Percentiles rank a stretch among this genome's conserved stretches.
Evolutionary conservation across 495 filamentous ascomycete species (phyloP).

Genomic region (Monascus purpureus): DNA sequence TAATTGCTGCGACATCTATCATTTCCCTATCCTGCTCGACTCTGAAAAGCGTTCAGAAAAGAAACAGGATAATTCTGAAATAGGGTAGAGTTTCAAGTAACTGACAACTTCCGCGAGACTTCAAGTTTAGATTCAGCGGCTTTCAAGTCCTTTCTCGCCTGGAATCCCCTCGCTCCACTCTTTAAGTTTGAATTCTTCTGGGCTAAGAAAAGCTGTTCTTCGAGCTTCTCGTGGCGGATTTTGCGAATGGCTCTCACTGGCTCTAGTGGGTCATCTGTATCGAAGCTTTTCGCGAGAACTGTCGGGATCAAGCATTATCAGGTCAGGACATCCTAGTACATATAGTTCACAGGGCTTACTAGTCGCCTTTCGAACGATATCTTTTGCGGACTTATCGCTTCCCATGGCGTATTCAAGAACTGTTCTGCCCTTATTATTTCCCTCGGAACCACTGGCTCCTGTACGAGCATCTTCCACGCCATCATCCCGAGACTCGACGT

Average conservation of each 20-base stretch:
- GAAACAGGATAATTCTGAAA: conserved; percentile 1
- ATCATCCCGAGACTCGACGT: conserved; percentile 14
- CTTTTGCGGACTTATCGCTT: conserved; percentile 46
- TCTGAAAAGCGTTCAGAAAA: conserved; percentile 17
- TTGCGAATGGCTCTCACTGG: conserved; percentile 45
- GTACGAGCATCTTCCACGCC: conserved; percentile 2
- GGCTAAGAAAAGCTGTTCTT: conserved; percentile 47
- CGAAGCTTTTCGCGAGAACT: conserved; percentile 32
- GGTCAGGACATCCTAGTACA: not conserved
- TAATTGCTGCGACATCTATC: conserved; percentile 37
- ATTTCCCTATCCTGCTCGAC: conserved; percentile 37
- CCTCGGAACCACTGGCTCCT: too few relatives aligned
- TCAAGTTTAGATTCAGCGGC: conserved; percentile 48
- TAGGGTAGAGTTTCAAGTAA: not conserved
- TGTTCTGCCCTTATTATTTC: conserved; percentile 12
- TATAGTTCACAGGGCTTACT: conserved; percentile 23
- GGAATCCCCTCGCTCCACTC: conserved; percentile 57
- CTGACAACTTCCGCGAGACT: conserved; percentile 38
- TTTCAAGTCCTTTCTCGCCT: conserved; percentile 56
- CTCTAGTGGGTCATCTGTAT: conserved; percentile 35
- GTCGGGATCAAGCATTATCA: not conserved
- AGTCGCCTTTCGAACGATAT: conserved; percentile 41
- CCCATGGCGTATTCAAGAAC: conserved; percentile 57
- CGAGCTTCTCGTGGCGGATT: conserved; percentile 42
- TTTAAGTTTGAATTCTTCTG: conserved; percentile 58